These are phyloP conservation scores for Hyaloperonospora arabidopsidis DNA, from an alignment of 352 stramenopile genomes.

Conservation along the genomic window DNA sequence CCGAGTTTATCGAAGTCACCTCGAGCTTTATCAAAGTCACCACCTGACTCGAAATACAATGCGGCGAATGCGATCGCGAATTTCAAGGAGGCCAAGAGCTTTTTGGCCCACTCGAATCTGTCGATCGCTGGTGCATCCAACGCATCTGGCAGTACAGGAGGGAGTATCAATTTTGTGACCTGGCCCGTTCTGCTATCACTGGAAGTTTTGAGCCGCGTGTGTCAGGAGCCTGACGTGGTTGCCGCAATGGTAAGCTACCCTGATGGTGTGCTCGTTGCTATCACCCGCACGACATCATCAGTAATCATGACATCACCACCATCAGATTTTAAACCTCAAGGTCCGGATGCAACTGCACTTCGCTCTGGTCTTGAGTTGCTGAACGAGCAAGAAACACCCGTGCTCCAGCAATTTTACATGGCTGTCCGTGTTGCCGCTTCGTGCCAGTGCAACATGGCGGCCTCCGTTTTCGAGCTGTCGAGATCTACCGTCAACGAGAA, in stretches of 20 bases:
- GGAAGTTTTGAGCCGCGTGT: constrained; percentile 75
- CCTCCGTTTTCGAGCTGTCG: constrained; percentile 70
- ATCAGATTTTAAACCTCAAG: constrained; percentile 52
- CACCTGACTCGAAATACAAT: constrained; percentile 34
- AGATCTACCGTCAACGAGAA: constrained; percentile 35
- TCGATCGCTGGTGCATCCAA: constrained; percentile 19
- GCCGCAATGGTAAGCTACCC: constrained; percentile 56
- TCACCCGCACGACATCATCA: constrained; percentile 59
- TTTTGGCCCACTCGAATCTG: constrained; percentile 40
- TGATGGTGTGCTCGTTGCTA: constrained; percentile 44
- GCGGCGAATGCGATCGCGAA: constrained; percentile 29
- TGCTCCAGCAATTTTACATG: constrained; percentile 71
- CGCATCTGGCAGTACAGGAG: constrained; percentile 5
- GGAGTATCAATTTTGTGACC: constrained; percentile 65
- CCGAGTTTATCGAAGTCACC: no score
- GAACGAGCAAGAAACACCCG: constrained; percentile 74
- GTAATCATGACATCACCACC: constrained; percentile 77
- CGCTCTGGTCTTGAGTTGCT: constrained; percentile 71
- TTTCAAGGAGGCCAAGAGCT: constrained; percentile 60
- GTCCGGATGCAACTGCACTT: constrained; percentile 29
- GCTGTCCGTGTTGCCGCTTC: constrained; percentile 70
- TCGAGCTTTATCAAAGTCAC: neutral
- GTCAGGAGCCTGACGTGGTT: constrained; percentile 56
- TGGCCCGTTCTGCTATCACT: constrained; percentile 76
- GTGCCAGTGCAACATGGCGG: constrained; percentile 66